A percentile compares a stretch with the other conserved stretches of the same genome.
These are phyloP conservation scores for Lippia alba DNA, from an alignment of 305 asterid species.

Conservation along the genomic window DNA sequence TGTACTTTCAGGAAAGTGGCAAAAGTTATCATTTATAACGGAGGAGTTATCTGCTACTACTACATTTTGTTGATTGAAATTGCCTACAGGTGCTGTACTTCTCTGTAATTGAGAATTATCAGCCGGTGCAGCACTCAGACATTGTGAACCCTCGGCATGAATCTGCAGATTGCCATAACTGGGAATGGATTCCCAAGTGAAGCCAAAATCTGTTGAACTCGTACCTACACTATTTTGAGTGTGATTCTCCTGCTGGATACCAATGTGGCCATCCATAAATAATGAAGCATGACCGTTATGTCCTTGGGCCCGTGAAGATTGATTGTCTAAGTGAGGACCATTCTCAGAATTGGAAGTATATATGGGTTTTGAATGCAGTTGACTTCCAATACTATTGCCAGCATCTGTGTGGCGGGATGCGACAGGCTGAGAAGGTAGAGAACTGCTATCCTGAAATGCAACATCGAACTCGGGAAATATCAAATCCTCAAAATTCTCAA, in stretches of 20 bases:
- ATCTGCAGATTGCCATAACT: constrained; percentile 39
- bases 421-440: constrained; percentile 40
- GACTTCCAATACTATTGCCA: constrained; percentile 31
- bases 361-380: constrained; percentile 33
- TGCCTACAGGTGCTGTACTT: constrained; percentile 33
- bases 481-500: constrained; percentile 28
- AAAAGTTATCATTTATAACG: constrained; percentile 24
- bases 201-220: constrained; percentile 41
- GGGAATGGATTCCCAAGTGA: constrained; percentile 35
- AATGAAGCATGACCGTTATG: constrained; percentile 31
- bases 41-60: constrained; percentile 31
- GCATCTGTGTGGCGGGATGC: constrained; percentile 33
- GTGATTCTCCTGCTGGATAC: constrained; percentile 40
- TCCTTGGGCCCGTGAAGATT: constrained; percentile 43
- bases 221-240: constrained; percentile 36
- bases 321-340: constrained; percentile 34
- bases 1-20: constrained; percentile 41
- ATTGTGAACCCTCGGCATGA: constrained; percentile 37
- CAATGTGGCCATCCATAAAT: constrained; percentile 33
- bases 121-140: constrained; percentile 39
- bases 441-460: constrained; percentile 35
- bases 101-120: constrained; percentile 36
- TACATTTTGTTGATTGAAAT: constrained; percentile 23
- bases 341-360: constrained; percentile 34
- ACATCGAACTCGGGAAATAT: constrained; percentile 26